Evolutionary conservation across 2,329 filamentous ascomycete species (phyloP).

Genomic region (Phoma herbarum): DNA sequence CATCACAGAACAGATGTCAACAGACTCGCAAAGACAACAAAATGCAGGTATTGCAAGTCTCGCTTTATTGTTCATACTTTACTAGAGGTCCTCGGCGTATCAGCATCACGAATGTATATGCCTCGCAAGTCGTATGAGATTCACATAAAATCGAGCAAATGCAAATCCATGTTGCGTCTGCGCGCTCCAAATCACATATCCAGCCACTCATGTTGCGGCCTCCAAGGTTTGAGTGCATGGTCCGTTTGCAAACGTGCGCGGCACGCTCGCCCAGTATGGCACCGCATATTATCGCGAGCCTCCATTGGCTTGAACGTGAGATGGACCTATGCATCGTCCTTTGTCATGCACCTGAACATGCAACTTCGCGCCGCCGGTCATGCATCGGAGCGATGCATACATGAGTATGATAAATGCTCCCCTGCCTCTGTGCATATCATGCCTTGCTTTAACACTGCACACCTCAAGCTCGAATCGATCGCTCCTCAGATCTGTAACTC

Average conservation of each 20-base stretch:
- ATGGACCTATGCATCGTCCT: not conserved
- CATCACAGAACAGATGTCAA: too few species aligned
- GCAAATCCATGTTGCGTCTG: not conserved
- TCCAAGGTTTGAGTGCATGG: not conserved
- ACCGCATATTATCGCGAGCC: not conserved
- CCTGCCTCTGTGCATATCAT: not conserved
- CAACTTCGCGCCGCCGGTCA: not conserved
- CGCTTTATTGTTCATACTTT: too few species aligned
- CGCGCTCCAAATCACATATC: not conserved
- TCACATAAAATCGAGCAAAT: not conserved
- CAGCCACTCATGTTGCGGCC: not conserved
- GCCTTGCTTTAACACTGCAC: not conserved
- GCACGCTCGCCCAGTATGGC: not conserved
- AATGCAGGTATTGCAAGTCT: too few species aligned
- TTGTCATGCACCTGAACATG: not conserved
- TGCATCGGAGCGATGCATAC: not conserved
- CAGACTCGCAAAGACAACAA: too few species aligned
- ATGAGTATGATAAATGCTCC: not conserved
- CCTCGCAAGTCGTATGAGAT: too few species aligned
- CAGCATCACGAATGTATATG: too few species aligned
- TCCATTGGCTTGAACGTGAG: constrained; percentile 1
- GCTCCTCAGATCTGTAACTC: too few species aligned
- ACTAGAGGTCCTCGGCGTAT: too few species aligned
- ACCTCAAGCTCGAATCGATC: not conserved
- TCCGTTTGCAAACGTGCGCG: constrained; percentile 1